These are phyloP conservation scores for Lactarius quietus DNA, from an alignment of 768 basidiomycete genomes.

Conservation along the genomic window DNA sequence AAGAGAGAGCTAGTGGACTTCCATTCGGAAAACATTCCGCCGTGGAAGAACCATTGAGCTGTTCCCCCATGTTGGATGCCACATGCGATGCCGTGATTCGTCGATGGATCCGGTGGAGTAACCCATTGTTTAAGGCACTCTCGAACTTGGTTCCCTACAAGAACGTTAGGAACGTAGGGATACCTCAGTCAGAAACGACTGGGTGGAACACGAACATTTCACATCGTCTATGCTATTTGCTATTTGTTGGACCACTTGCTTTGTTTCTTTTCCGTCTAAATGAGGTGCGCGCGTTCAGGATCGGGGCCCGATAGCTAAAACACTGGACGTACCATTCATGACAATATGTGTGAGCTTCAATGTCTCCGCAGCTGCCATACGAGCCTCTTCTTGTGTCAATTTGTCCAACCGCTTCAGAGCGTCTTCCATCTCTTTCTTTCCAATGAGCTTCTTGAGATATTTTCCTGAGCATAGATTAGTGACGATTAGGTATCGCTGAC, in stretches of 20 bases:
- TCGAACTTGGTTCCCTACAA: background rate
- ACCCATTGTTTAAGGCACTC: background rate
- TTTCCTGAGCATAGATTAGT: background rate
- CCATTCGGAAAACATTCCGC: background rate
- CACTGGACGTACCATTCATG: background rate
- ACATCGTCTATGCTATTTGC: background rate
- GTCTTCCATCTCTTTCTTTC: background rate
- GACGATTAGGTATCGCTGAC: background rate
- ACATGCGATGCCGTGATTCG: background rate
- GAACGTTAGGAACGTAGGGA: background rate
- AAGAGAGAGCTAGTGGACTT: background rate
- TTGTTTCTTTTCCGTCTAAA: background rate
- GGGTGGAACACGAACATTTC: background rate
- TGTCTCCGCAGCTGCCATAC: background rate
- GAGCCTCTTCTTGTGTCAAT: background rate
- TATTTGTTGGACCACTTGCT: background rate
- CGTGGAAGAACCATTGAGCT: background rate
- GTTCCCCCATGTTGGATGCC: background rate
- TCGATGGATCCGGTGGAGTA: background rate
- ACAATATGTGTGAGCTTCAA: background rate
- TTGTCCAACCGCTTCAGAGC: background rate
- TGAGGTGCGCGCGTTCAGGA: background rate
- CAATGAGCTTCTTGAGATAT: background rate
- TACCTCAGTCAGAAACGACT: background rate
- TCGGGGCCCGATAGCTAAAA: background rate